Percentiles rank a stretch among this genome's conserved stretches.
Conservation (phyloP, 2,329 filamentous ascomycete species). For the Colletotrichum sp. region DNA sequence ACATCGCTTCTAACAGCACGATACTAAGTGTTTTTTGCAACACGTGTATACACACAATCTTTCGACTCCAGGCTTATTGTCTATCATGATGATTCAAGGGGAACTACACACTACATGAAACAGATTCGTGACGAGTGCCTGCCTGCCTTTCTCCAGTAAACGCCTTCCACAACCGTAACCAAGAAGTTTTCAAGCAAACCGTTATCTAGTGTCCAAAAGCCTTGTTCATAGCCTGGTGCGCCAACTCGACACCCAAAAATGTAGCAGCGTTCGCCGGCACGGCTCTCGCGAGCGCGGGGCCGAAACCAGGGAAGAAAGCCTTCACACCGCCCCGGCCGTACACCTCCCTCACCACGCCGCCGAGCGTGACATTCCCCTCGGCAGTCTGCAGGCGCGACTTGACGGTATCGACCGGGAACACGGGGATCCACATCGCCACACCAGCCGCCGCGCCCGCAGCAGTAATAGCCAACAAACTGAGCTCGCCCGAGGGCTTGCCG, state of each 20-base stretch:
- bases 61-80: neutral
- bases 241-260: slow-evolving; percentile 85
- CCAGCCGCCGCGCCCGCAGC: slow-evolving; percentile 89
- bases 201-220: slow-evolving; percentile 54
- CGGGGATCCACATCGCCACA: slow-evolving; percentile 98
- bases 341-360: slow-evolving; percentile 80
- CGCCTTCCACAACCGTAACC: neutral
- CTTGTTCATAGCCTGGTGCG: slow-evolving; percentile 83
- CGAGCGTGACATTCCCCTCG: slow-evolving; percentile 81
- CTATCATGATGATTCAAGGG: neutral
- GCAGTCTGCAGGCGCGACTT: slow-evolving; percentile 94
- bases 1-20: neutral
- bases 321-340: slow-evolving; percentile 83
- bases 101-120: neutral
- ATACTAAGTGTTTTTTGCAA: neutral
- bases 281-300: slow-evolving; percentile 88
- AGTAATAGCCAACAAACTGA: slow-evolving; percentile 84
- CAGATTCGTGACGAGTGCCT: neutral
- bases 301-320: slow-evolving; percentile 97
- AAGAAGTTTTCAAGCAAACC: neutral
- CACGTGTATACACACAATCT: neutral
- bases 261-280: slow-evolving; percentile 97
- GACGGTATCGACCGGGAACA: slow-evolving; percentile 97
- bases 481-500: slow-evolving; percentile 75
- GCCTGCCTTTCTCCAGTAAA: neutral